These are phyloP conservation scores for Myxozyma melibiosi DNA, from an alignment of 805 yeast genomes.

Conservation along the genomic window DNA sequence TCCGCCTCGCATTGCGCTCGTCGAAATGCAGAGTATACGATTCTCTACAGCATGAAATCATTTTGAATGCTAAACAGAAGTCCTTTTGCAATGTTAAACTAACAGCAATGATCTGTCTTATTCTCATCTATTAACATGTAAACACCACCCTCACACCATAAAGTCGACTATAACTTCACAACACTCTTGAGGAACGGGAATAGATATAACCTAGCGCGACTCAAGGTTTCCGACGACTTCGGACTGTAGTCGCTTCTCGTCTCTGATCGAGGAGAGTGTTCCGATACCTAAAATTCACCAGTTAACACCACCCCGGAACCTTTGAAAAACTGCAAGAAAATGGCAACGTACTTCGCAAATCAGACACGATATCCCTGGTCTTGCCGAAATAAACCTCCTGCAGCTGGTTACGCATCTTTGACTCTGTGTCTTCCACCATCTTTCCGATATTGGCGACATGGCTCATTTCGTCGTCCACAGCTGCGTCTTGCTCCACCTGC, in stretches of 20 bases:
- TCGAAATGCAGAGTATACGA: too few species aligned
- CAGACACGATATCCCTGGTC: slow-evolving; percentile 83
- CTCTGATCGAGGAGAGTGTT: slow-evolving; percentile 43
- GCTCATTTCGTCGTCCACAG: slow-evolving; percentile 54
- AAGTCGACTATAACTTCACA: too few species aligned
- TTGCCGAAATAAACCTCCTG: slow-evolving; percentile 96
- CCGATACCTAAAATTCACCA: slow-evolving; percentile 35
- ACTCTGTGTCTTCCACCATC: slow-evolving; percentile 83
- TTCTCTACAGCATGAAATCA: too few species aligned
- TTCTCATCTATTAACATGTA: too few species aligned
- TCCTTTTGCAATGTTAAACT: too few species aligned
- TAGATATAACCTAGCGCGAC: too few species aligned
- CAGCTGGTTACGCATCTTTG: slow-evolving; percentile 78
- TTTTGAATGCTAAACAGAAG: too few species aligned
- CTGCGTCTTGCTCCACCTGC: slow-evolving; percentile 53
- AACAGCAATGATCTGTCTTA: too few species aligned
- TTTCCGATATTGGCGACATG: slow-evolving; percentile 87
- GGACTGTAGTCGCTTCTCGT: slow-evolving; percentile 47
- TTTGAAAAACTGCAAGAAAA: too few species aligned
- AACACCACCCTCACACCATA: too few species aligned
- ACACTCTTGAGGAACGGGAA: too few species aligned
- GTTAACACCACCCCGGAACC: neutral
- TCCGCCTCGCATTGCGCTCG: too few species aligned
- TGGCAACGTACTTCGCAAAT: slow-evolving; percentile 50
- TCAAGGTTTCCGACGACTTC: slow-evolving; percentile 47